Evolutionary conservation across 2,329 filamentous ascomycete species (phyloP), one percentile per base, ranked within the genome.

Genomic region (Waltergamsia citrina): DNA sequence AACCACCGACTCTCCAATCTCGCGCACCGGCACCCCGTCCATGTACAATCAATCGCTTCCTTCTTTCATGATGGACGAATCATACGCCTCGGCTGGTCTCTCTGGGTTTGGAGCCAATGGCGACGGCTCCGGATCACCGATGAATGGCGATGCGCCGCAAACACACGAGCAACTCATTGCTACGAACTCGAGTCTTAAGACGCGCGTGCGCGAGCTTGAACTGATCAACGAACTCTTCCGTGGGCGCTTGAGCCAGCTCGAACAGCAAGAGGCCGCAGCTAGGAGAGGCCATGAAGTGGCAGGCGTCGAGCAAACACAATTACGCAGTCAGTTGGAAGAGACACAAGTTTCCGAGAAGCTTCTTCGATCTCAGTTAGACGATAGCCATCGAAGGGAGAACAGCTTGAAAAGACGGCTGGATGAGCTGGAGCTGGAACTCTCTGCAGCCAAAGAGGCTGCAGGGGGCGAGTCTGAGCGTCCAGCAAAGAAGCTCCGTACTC

Each of bases 151-250:
- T 18, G 67, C 75, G 10, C 76, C 83, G 1, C 81, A 86, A 51
- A 81, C 80, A 4, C 86, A 85, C 54, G 85, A 94, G 51, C 79
- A 84, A 40, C 71, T 94, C 17, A 66, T 86, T 34, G 80, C 81
- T 2, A 75, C 81, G 41, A 94, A 94, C 55, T 84, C 84, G 5
- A 81, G 79, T 33, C 69, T 96, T n/a, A 94, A 93, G 62, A 98
- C 92, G 1, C 80, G 92, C 27, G 90, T 98, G 22, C 92, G 81
- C 46, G 92, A 98, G 57, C 71, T 98, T 17, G 92, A 98, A 54
- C 74, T 98, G 34, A 95, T 98, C 65, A 95, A 88, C 49, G 82
- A 84, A 51, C 66, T 88, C 29, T 87, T 86, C 56, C 71, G 80
- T 33, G 80, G 80, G 24, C 74, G 81, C 9, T 77, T 95, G 57